phyloP scores from a whole-genome alignment of 495 filamentous ascomycete genomes.

The Daldinia grandis region DNA sequence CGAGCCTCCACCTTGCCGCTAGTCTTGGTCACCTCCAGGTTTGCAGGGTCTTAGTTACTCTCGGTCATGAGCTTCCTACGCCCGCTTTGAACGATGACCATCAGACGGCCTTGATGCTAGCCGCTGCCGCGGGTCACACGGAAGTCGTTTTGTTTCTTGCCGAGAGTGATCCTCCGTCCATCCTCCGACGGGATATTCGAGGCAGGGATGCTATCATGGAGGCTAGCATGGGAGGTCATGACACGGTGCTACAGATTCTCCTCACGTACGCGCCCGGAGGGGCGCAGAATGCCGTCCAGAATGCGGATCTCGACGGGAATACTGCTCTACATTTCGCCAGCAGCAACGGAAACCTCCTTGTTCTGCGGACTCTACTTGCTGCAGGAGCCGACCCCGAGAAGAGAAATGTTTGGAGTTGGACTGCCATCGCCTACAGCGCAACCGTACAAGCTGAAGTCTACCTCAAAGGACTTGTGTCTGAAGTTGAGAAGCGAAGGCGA shows the following conservation, averaged over 20 bases:
- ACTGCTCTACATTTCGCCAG: constrained; percentile 78
- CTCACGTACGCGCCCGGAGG: constrained; percentile 62
- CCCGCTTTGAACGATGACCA: constrained; percentile 74
- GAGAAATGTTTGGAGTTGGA: constrained; percentile 76
- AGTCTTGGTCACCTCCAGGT: constrained; percentile 71
- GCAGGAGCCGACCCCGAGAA: constrained; percentile 71
- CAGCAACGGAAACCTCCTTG: constrained; percentile 73
- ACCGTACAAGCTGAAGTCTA: constrained; percentile 81
- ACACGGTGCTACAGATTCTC: constrained; percentile 67
- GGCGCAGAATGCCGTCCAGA: constrained; percentile 54
- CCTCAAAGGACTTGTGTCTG: constrained; percentile 69
- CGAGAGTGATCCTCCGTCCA: constrained; percentile 50
- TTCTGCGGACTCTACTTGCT: constrained; percentile 73
- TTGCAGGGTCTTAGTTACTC: constrained; percentile 61
- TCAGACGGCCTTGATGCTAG: constrained; percentile 75
- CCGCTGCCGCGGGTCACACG: constrained; percentile 64
- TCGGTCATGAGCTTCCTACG: constrained; percentile 64
- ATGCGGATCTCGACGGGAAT: constrained; percentile 72
- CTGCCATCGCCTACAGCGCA: constrained; percentile 73
- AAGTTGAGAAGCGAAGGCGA: constrained; percentile 56
- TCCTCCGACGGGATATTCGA: constrained; percentile 62
- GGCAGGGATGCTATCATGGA: constrained; percentile 68
- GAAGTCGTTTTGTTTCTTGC: constrained; percentile 68
- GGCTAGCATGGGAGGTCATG: constrained; percentile 63
- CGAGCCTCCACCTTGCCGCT: constrained; percentile 79